A percentile compares a stretch with the other conserved stretches of the same genome.
phyloP scores from a whole-genome alignment of 2,329 filamentous ascomycete genomes.

The Coniochaeta sp. region DNA sequence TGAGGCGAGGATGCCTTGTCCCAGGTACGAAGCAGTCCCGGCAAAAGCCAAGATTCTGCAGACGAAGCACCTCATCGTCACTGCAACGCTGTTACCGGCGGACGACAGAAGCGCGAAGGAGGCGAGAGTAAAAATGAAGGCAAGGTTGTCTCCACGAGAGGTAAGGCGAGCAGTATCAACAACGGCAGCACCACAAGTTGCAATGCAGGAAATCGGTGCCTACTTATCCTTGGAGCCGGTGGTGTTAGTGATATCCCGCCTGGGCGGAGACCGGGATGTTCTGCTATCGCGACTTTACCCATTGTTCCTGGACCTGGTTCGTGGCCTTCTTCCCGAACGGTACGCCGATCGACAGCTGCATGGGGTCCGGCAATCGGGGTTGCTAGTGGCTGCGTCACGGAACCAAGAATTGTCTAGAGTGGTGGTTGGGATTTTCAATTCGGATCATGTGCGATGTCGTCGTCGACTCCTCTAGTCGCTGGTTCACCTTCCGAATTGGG shows the following conservation, averaged over 20 bases:
- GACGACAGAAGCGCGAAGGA: neutral
- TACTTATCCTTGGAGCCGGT: neutral
- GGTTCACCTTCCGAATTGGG: neutral
- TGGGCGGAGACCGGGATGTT: neutral
- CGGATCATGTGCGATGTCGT: neutral
- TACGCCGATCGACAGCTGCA: neutral
- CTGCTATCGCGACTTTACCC: neutral
- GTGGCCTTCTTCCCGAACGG: neutral
- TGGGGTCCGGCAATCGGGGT: neutral
- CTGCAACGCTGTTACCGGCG: neutral
- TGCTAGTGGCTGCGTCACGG: neutral
- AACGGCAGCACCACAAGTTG: neutral
- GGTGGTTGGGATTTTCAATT: neutral
- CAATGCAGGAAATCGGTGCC: neutral
- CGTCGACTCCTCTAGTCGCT: neutral
- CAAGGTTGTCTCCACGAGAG: neutral
- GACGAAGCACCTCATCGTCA: neutral
- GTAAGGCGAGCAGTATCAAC: neutral
- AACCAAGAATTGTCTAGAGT: neutral
- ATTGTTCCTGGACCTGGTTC: neutral
- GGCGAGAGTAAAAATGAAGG: neutral
- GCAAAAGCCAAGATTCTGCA: neutral
- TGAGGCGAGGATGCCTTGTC: neutral
- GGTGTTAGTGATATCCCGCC: neutral
- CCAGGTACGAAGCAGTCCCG: neutral